Evolutionary conservation across 768 basidiomycete genomes (phyloP), one percentile per base, ranked within the genome.

Genomic region (Mycena pura): DNA sequence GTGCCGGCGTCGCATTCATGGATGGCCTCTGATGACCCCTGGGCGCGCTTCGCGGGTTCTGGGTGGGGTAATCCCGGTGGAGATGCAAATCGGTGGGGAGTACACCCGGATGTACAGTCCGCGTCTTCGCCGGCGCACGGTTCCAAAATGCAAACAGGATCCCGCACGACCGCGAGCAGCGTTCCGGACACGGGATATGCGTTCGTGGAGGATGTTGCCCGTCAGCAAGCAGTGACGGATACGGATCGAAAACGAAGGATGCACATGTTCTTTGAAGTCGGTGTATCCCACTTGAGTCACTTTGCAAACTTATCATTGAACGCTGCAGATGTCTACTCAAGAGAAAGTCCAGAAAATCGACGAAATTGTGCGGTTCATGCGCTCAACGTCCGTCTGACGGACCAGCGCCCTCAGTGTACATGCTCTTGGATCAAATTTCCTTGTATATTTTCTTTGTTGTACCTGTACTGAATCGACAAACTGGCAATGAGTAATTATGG

Each of bases 301-400:
- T 7, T 27, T 25, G 1, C 32, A 24, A 9, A 43, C n/a, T 29
- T 45, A 9, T 21, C 34, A 40, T 17, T 48, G 55, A 15, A 38
- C 47, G 25, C 11, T 36, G 21, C 57, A 87, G 87, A 81, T 88
- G 79, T 71, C 84, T 3, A 82, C 86, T 3, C 73, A 86, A 25
- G 76, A 84, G 39, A 86, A 87, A 64, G 64, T 87, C 1, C 65
- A 76, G 54, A 80, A 80, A 60, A 88, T 87, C 24, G 68, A 81
- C 47, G 82, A 83, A 62, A 72, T 82, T 7, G 78, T 86, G 60
- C 74, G 72, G 31, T 73, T 72, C 51, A 71, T 86, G 19, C 77
- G 65, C 31, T 61, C 58, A 17, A 41, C 36, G 15, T 51, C 63
- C 15, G 48, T 32, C 40, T 54, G 48, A 57, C 8, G 17, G 9